Base-by-base conservation (phyloP, 352 stramenopile genomes). In the Hyaloperonospora brassicae region DNA sequence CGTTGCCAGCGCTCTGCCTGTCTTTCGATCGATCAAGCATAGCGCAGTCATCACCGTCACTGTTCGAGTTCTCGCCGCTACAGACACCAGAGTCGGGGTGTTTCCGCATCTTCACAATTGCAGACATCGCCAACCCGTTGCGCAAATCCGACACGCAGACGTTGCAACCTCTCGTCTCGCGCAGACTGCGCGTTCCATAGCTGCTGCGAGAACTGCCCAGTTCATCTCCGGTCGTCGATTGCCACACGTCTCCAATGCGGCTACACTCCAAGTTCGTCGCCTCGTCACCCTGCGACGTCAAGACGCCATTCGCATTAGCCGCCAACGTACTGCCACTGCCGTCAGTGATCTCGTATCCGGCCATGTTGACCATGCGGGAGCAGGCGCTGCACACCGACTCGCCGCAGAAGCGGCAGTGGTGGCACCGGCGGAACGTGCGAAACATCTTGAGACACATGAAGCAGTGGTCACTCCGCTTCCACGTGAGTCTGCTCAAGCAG, bases 361-460 rank as follows among this genome's bases (percentile, higher is more conserved):
- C 56, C 57, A 73, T 73, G 22, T 70, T 73, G 40, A 84, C 61
- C 56, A 80, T 78, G 41, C 60, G 76, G 12, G 77, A 89, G 49
- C 79, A 89, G 7, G 70, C 68, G 25, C 70, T 69, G 47, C 79
- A 89, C 39, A 89, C 75, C 13, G 77, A 71, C 25, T 86, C 74
- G 13, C 79, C 79, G 42, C 79, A 89, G 48, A 89, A 76, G 0
- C 79, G 79, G 54, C 79, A 89, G 62, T 89, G 76, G 49, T 89
- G 79, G 31, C 77, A 84, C 14, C 72, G 71, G 0, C 77, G 75
- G 59, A 91, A 88, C 10, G 78, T 76, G 35, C 73, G 73, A 47
- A 88, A 88, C 59, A 72, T 74, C 58, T 84, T 84, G 21, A 85
- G 59, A 50, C 79, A 89, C 52, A 86, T 68, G 49, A 68, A 72